Conservation (phyloP, 2,329 filamentous ascomycete genomes). For the Daldinia eschscholtzii region DNA sequence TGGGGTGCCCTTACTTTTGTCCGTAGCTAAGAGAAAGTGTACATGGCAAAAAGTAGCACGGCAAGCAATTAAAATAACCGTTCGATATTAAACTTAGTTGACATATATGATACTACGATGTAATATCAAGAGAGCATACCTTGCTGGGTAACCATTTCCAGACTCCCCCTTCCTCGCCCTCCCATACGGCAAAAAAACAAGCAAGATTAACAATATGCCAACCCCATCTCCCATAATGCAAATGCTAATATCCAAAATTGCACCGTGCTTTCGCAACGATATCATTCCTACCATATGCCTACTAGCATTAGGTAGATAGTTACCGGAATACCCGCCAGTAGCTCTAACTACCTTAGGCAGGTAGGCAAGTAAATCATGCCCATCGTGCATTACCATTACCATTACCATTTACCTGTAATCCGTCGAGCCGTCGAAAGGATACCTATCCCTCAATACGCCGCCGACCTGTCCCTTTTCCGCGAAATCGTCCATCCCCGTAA, state of each 20-base stretch:
- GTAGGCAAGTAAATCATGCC: background rate
- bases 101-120: slow-evolving; percentile 11
- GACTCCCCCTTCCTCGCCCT: background rate
- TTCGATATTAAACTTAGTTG: slow-evolving; percentile 1
- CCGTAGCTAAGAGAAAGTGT: background rate
- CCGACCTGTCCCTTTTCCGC: slow-evolving; percentile 49
- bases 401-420: slow-evolving; percentile 25
- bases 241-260: slow-evolving; percentile 6
- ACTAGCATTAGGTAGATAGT: background rate
- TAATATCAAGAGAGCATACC: background rate
- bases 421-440: slow-evolving; percentile 41
- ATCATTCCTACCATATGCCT: slow-evolving; percentile 1
- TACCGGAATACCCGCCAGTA: background rate
- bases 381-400: background rate
- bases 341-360: background rate
- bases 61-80: slow-evolving; percentile 3
- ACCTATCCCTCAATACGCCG: slow-evolving; percentile 36
- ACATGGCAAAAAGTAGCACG: background rate
- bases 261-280: background rate
- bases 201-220: slow-evolving; percentile 2
- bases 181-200: background rate
- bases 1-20: background rate
- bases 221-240: slow-evolving; percentile 2
- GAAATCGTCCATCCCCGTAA: slow-evolving; percentile 47
- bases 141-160: background rate